Base-by-base conservation (phyloP, 441 rosid genomes). In the Bruguiera hainesii region DNA sequence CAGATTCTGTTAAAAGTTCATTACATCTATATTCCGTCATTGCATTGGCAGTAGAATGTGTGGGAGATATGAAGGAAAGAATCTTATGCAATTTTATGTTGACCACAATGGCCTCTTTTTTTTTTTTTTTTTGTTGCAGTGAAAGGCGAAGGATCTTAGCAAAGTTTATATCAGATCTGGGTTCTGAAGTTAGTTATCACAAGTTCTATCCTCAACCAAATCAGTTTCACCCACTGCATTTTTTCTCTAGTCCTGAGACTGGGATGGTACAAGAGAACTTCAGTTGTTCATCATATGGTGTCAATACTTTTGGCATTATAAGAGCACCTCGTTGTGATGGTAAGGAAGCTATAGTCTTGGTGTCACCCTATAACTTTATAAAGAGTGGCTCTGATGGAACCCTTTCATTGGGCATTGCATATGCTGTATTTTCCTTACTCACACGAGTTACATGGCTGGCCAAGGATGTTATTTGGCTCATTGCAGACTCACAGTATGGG, bases 241-340 rank as follows among this genome's bases (percentile, higher is more conserved):
- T 94, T 68, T 91, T 91, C 79, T 88, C 98, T 39, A 72, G 84
- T 61, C 94, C 90, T 61, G 91, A 71, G 69, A 79, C 86, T 46
- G 76, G 73, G 66, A 56, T 69, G 37, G 55, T 52, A 58, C 79
- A 52, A 33, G 85, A 76, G 70, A 87, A 84, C 73, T 72, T 73
- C 23, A 88, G 82, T 62, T 88, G 91, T 78, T 79, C 85, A 15
- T 76, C 82, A 10, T 76, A 83, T 69, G 93, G 91, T 6, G 60
- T 89, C 72, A 89, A 85, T 56, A 75, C 80, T 65, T 83, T 82
- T 63, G 99, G 98, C 69, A 86, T 91, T 60, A 81, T 90, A 75
- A 89, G 97, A 85, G 98, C 99, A 61, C 89, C 97, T 52, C 90
- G 83, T 35, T 97, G 94, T 71, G 99, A 91, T 60, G 98, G 99